Evolutionary conservation across 2,329 filamentous ascomycete genomes (phyloP), one percentile per base, ranked within the genome.

Genomic region (Trichoderma citrinoviride): DNA sequence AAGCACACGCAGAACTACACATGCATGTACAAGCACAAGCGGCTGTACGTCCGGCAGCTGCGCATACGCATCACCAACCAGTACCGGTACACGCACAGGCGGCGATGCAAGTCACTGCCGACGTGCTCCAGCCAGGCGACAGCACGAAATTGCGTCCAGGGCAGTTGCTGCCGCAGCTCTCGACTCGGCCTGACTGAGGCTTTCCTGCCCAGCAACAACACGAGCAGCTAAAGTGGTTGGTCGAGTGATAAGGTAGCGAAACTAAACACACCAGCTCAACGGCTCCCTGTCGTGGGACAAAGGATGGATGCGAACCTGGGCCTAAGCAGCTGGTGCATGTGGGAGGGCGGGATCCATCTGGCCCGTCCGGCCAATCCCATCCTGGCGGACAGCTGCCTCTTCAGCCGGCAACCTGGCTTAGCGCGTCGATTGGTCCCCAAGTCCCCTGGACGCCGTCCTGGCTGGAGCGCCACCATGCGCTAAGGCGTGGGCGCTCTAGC

Each of bases 391-490:
- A 62, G 60, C 58, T 62, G 46, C 57, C 57, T 61, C 37, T 53
- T 50, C 57, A 61, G 57, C 57, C 57, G 33, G 57, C 57, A 54
- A 21, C n/a, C 46, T 44, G 49, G 49, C 37, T 46, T 53, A 54
- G 60, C 60, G 60, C 49, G 49, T 23, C 60, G 60, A 62, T 62
- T 62, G 40, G 56, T 25, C 40, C 44, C 60, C 60, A 54, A 27
- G 56, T 40, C 49, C 56, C 60, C 60, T 62, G 60, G 60, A 37
- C 60, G 60, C 49, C 60, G 60, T 43, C 37, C 46, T 61, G 46
- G 58, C 47, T 62, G 60, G 46, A 49, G 60, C 60, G 60, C 60
- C 60, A 62, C 60, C n/a, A 21, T 5, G 43, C 60, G 49, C 60
- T 54, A 62, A 47, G 37, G 33, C 40, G 21, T 27, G 52, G 43